Evolutionary conservation across 768 basidiomycete genomes (phyloP), one percentile per base, ranked within the genome.

Genomic region (Serendipita sp.): DNA sequence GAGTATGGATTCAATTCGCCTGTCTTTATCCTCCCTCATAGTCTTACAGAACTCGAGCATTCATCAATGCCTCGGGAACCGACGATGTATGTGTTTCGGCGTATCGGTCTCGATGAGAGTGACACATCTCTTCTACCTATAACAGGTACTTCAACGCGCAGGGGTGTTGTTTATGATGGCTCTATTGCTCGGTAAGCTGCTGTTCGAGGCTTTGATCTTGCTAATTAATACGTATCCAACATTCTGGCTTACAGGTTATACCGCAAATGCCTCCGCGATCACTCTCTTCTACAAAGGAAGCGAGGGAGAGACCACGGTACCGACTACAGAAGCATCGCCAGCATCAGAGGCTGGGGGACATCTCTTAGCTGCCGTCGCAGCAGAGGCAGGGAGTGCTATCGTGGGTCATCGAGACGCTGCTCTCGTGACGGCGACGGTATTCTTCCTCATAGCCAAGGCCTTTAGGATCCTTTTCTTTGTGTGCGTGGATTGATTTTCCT

Each of bases 251-350:
- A 3, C n/a, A 60, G 74, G 74, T 15, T 75, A 75, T 65, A 68
- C 73, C 0, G 71, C 69, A 52, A 75, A 75, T 62, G 74, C 73
- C 15, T 71, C 71, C 36, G 69, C 71, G 3, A 73, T 75, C 52
- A 41, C 69, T 23, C 65, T 73, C 18, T 41, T 41, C 38, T 41
- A 41, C 38, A 41, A 41, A 13, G 5, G 7, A 41, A 48, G 30
- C 47, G 18, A 51, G 18, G 48, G 48, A 7, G 5, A 32, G 7
- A n/a, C n/a, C 16, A 8, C n/a, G 5, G 8, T 16, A 32, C n/a
- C 48, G 48, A 18, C 48, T n/a, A 51, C 48, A 51, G 48, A 51
- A 32, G 30, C 18, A 7, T 18, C 48, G 18, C 18, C 48, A 7
- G 10, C 23, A 28, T 23, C 18, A 10, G 16, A 23, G 16, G 34